Evolutionary conservation across 352 stramenopile species (phyloP), one percentile per base, ranked within the genome.

Genomic region (Globisporangium recalcitrans): DNA sequence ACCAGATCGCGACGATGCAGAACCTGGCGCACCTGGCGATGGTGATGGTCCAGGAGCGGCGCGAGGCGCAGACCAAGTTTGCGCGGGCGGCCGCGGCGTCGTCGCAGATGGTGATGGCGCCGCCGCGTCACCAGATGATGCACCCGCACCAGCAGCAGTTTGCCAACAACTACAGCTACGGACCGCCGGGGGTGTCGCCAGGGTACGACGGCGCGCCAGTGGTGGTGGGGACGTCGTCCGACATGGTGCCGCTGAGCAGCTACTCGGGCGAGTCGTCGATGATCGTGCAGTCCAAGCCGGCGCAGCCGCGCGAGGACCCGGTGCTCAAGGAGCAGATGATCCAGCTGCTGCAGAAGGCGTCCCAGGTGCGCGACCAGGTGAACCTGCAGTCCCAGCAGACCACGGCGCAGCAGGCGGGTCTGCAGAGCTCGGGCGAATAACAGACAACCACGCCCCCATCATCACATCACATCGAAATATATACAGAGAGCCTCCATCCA

Each of bases 301-400:
- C 40, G 56, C 68, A 63, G 38, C 61, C 68, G 44, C 80, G 75
- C 31, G 85, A 93, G 64, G 82, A 93, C 62, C 79, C 77, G 19
- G 77, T 81, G 59, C 73, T 91, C 1, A 91, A 93, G 64, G 82
- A 91, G 67, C 85, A 93, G 52, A 93, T 93, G 85, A 90, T 93
- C 62, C 79, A 93, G 65, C 65, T 93, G 32, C 65, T 93, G 52
- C 82, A 91, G 7, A 91, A 93, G 71, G 83, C 85, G 7, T 91
- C 85, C 3, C 80, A 90, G 27, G 83, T 91, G 59, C 85, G 82
- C 21, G 79, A 91, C 57, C 80, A 90, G 49, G 80, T 93, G 22
- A 85, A 75, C 14, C 61, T 80, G 52, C 74, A 87, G 57, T 75
- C 71, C 44, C 68, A 79, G 64, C 65, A 79, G 63, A 80, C 79